These are phyloP conservation scores for Russula dissimulans DNA, from an alignment of 768 basidiomycete genomes.

Conservation along the genomic window DNA sequence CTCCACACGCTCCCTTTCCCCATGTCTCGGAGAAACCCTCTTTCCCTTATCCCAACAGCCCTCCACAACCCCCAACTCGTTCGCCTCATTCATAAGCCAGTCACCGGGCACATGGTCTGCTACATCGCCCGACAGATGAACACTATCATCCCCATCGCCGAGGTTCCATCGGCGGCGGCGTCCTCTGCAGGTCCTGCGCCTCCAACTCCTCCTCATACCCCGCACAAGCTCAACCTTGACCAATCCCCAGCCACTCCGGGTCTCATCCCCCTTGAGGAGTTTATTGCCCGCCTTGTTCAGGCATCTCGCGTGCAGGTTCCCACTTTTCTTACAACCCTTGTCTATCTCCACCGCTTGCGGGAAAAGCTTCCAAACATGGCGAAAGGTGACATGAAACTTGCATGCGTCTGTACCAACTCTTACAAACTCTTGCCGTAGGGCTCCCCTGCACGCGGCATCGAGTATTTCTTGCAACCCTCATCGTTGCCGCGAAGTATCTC, in stretches of 20 bases:
- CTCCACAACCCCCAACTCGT: slow-evolving; percentile 76
- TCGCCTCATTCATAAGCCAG: slow-evolving; percentile 65
- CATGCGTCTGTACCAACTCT: neutral
- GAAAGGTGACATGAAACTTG: slow-evolving; percentile 50
- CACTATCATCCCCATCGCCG: slow-evolving; percentile 64
- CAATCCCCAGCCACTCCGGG: slow-evolving; percentile 26
- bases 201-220: slow-evolving; percentile 64
- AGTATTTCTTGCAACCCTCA: slow-evolving; percentile 91
- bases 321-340: slow-evolving; percentile 81
- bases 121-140: slow-evolving; percentile 75
- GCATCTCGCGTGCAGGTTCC: slow-evolving; percentile 84
- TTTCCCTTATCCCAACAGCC: slow-evolving; percentile 70
- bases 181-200: slow-evolving; percentile 30
- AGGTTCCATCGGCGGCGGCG: slow-evolving; percentile 30
- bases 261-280: slow-evolving; percentile 67
- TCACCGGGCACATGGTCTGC: slow-evolving; percentile 77
- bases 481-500: slow-evolving; percentile 93
- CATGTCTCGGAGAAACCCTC: slow-evolving; percentile 49
- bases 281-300: slow-evolving; percentile 73
- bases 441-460: slow-evolving; percentile 91
- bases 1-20: slow-evolving; percentile 31
- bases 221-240: slow-evolving; percentile 36
- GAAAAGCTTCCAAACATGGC: slow-evolving; percentile 72
- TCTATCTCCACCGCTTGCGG: slow-evolving; percentile 85
- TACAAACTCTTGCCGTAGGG: slow-evolving; percentile 29